Base-by-base conservation (phyloP, 148 eudicot genomes). In the Cornus controversa region DNA sequence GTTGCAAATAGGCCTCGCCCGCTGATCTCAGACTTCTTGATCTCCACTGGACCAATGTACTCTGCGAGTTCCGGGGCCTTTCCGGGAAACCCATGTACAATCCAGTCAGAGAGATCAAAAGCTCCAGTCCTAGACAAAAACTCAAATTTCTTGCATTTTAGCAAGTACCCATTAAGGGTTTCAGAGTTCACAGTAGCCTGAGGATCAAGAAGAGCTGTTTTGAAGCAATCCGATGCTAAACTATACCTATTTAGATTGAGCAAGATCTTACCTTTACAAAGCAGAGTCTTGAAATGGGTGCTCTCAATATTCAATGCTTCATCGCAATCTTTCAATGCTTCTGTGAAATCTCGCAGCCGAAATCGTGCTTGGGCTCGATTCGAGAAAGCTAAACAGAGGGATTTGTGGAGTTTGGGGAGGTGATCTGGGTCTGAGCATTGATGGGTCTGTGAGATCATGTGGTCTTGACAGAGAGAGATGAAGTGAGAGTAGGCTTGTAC, bases 241-340 rank as follows among this genome's bases (percentile, higher is more conserved):
- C 57, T 50, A 15, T 50, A 50, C 57, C 57, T 13, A 50, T 13
- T 50, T 18, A 93, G 82, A 80, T 63, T 78, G 34, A 93, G 73
- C 83, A 91, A 84, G 85, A 89, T 90, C 80, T 89, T 94, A 81
- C 98, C 98, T 85, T 94, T 90, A 77, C 95, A 91, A n/a, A 94
- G 71, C 5, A 94, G 82, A 27, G 96, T 84, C 81, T 91, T 94
- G 88, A 86, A 83, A 80, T 93, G 91, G 75, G 88, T 40, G 24
- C 42, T 69, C 50, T 88, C 94, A 36, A 91, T 89, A 50, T 76
- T 69, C 53, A 93, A 75, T 6, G 96, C 93, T 74, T 90, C 88
- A 3, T 95, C 91, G 73, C 99, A 95, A 81, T 93, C 97, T 45
- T 64, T 40, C 67, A 95, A 53, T 10, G 91, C 94, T 72, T 79